These are phyloP conservation scores for Primulina huaijiensis DNA, from an alignment of 257 asterid species.

Conservation along the genomic window DNA sequence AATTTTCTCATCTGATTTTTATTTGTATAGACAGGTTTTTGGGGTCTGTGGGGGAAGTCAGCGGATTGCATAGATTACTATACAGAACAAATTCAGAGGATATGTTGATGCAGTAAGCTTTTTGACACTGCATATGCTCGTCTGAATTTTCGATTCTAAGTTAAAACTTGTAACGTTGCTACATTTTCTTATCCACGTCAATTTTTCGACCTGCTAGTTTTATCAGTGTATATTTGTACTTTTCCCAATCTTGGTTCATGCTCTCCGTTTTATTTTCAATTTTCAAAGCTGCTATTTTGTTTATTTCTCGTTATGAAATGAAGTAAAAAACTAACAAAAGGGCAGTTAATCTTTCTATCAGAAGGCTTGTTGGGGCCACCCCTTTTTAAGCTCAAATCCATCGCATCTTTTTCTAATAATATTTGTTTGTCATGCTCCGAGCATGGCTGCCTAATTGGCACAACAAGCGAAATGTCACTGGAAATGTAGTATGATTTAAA, in stretches of 20 bases:
- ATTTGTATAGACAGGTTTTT: slow-evolving; percentile 72
- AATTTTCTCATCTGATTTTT: slow-evolving; percentile 27
- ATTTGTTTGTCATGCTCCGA: neutral
- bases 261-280: neutral
- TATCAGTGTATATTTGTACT: no score
- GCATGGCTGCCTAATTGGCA: neutral
- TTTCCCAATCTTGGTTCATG: neutral
- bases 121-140: slow-evolving; percentile 20
- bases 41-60: slow-evolving; percentile 66
- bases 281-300: no score
- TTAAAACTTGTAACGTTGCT: neutral
- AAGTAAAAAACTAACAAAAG: no score
- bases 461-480: neutral
- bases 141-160: neutral
- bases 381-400: neutral
- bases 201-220: no score
- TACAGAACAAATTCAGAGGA: slow-evolving; percentile 46
- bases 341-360: neutral
- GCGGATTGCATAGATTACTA: slow-evolving; percentile 82
- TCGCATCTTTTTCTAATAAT: no score
- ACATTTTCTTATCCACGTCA: neutral
- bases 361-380: neutral
- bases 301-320: neutral
- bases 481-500: neutral
- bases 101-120: slow-evolving; percentile 55